Conservation (phyloP, 2,329 filamentous ascomycete genomes). For the Cephalotrichum gorgonifer region DNA sequence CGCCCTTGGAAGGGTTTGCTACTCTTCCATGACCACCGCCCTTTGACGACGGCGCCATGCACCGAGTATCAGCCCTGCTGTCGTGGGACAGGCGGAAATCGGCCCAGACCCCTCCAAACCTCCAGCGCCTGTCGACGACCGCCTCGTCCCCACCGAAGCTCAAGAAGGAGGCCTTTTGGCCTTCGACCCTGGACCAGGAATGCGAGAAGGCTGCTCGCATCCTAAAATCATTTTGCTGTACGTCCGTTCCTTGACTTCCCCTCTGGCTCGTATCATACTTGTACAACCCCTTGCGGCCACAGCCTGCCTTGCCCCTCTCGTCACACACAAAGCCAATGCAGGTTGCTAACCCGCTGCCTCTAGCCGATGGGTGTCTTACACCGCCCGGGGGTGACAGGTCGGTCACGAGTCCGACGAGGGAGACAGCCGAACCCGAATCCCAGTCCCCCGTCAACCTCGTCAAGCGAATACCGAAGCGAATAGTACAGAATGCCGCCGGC, state of each 20-base stretch:
- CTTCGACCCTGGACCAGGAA: conserved; percentile 75
- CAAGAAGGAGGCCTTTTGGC: conserved; percentile 63
- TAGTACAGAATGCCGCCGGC: conserved; percentile 82
- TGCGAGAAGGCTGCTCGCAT: conserved; percentile 87
- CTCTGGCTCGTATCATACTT: conserved; percentile 8
- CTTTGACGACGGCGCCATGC: conserved; percentile 6
- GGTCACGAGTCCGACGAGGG: conserved; percentile 12
- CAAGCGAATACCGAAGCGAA: conserved; percentile 77
- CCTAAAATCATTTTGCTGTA: conserved; percentile 81
- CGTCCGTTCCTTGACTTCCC: conserved; percentile 17
- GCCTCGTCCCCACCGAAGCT: conserved; percentile 8
- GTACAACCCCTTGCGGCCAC: not conserved
- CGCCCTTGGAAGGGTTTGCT: not conserved
- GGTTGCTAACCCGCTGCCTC: not conserved
- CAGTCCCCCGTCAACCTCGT: conserved; percentile 43
- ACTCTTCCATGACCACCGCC: conserved; percentile 1
- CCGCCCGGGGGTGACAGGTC: conserved; percentile 26
- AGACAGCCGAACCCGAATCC: conserved; percentile 19
- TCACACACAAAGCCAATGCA: too few relatives aligned
- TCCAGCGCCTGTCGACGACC: conserved; percentile 30
- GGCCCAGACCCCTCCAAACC: conserved; percentile 3
- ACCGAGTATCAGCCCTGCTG: conserved; percentile 10
- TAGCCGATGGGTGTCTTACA: conserved; percentile 47
- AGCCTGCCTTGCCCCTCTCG: not conserved
- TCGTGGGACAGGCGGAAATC: conserved; percentile 12